phyloP scores from a whole-genome alignment of 164 flowering plant species.

The Aristolochia contorta region DNA sequence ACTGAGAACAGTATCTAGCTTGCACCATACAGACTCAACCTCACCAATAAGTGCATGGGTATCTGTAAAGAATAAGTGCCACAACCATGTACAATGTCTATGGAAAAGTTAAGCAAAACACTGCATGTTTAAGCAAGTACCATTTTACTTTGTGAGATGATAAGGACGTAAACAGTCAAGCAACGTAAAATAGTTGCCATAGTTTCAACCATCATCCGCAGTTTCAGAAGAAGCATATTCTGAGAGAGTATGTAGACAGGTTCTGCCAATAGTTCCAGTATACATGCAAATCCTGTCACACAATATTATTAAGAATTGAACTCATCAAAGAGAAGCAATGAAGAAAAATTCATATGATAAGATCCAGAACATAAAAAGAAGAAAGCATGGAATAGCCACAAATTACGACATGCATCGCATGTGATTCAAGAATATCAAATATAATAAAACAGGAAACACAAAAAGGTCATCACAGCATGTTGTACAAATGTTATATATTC shows the following conservation, averaged over 20 bases:
- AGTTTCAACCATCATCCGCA: slow-evolving; percentile 73
- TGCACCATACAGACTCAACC: no score
- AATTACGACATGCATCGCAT: no score
- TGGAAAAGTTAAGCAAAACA: background rate
- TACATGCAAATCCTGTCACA: slow-evolving; percentile 75
- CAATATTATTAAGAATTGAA: background rate
- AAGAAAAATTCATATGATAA: no score
- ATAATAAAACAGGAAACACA: no score
- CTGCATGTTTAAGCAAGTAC: slow-evolving; percentile 24
- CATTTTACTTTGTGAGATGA: slow-evolving; percentile 40
- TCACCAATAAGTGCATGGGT: no score
- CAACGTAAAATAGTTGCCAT: slow-evolving; percentile 75
- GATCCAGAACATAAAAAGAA: no score
- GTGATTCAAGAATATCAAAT: no score
- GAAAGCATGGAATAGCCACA: no score
- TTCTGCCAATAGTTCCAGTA: slow-evolving; percentile 84
- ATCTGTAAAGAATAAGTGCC: no score
- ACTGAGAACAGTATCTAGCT: no score
- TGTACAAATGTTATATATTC: no score
- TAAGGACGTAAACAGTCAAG: slow-evolving; percentile 52
- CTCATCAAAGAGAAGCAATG: background rate
- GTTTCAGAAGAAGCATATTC: slow-evolving; percentile 60
- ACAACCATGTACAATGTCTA: background rate
- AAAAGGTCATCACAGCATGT: no score
- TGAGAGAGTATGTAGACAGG: slow-evolving; percentile 91